Percentiles rank a stretch among this genome's conserved stretches.
phyloP scores from a whole-genome alignment of 2,329 filamentous ascomycete genomes.

The Colletotrichum sp. region DNA sequence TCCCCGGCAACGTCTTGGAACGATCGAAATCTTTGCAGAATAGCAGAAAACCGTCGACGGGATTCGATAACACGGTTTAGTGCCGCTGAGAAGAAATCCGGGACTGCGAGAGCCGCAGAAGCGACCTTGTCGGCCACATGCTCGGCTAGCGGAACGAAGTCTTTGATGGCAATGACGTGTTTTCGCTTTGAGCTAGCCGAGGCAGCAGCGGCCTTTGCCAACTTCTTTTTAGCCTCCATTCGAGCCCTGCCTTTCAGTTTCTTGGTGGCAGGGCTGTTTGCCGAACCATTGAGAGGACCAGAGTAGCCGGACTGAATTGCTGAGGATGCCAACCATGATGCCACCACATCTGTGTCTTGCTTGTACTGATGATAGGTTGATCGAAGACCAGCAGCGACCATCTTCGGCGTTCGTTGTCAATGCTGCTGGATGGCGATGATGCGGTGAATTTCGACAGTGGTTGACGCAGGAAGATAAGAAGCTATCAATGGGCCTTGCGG shows the following conservation, averaged over 20 bases:
- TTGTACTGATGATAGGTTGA: constrained; percentile 45
- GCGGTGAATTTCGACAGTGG: not conserved
- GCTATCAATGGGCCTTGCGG: not conserved
- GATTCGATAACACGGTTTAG: constrained; percentile 42
- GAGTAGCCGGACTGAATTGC: constrained; percentile 39
- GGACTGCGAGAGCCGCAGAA: constrained; percentile 24
- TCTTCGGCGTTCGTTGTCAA: not conserved
- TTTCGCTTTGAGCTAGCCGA: constrained; percentile 17
- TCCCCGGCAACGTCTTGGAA: constrained; percentile 25
- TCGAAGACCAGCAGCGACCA: constrained; percentile 26
- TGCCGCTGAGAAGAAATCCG: constrained; percentile 31
- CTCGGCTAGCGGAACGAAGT: constrained; percentile 42
- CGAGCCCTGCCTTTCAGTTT: constrained; percentile 33
- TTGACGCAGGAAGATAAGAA: not conserved
- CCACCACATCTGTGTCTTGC: constrained; percentile 43
- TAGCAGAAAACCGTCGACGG: constrained; percentile 31
- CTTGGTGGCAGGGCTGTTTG: not conserved
- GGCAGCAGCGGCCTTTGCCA: not conserved
- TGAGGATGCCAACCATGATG: constrained; percentile 45
- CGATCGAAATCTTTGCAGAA: constrained; percentile 22
- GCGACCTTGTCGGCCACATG: constrained; percentile 29
- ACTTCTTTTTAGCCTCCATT: not conserved
- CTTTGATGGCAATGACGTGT: constrained; percentile 39
- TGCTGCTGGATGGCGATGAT: not conserved
- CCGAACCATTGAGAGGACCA: constrained; percentile 2